Conservation (phyloP, 176 grass and related monocot genomes). For the Stipa capillata region DNA sequence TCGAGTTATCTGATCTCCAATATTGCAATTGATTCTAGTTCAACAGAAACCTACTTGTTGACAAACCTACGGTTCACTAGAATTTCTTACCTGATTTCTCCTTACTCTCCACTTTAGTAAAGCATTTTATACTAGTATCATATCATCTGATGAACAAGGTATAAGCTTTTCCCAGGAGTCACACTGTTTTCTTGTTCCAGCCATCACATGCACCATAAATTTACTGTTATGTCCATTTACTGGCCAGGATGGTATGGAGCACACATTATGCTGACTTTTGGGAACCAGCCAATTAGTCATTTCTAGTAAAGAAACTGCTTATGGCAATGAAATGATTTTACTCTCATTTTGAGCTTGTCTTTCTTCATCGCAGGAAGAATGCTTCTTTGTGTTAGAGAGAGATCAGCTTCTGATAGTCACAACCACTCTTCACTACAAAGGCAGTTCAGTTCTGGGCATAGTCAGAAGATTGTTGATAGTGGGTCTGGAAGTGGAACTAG, state of each 20-base stretch:
- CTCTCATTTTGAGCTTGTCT: neutral
- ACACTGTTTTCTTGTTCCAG: neutral
- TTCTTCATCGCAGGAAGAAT: slow-evolving; percentile 52
- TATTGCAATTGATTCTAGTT: neutral
- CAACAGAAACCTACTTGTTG: neutral
- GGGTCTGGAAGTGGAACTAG: slow-evolving; percentile 31
- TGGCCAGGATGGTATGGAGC: neutral
- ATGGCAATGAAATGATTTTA: neutral
- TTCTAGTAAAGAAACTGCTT: neutral
- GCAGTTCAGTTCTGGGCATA: slow-evolving; percentile 80
- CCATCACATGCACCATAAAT: neutral
- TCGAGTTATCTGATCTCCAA: neutral
- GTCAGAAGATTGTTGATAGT: slow-evolving; percentile 49
- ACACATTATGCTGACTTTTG: neutral
- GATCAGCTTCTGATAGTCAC: slow-evolving; percentile 52
- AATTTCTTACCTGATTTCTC: neutral
- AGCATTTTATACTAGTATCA: neutral
- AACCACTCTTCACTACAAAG: slow-evolving; percentile 77
- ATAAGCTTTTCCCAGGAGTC: neutral
- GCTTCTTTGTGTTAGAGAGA: slow-evolving; percentile 93
- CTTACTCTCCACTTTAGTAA: neutral
- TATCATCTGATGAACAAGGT: neutral
- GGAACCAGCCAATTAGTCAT: neutral
- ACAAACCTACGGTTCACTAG: neutral
- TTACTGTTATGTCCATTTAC: neutral